These are phyloP conservation scores for Fusarium sp. DNA, from an alignment of 2,329 filamentous ascomycete species.

Conservation along the genomic window DNA sequence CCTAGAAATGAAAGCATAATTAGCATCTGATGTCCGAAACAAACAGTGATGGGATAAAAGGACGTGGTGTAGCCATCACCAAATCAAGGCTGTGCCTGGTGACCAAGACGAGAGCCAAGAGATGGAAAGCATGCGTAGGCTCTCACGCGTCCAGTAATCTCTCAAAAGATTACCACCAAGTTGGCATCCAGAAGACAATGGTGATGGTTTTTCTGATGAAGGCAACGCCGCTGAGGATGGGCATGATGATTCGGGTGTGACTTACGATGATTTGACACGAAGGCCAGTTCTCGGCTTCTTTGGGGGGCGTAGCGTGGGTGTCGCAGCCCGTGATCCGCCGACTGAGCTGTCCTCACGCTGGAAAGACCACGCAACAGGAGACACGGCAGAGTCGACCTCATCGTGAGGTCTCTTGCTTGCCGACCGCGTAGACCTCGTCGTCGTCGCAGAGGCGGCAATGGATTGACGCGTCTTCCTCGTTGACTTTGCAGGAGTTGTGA, in stretches of 20 bases:
- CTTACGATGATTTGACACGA: conserved; percentile 78
- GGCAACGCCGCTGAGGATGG: conserved; percentile 3
- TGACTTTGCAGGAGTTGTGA: conserved; percentile 52
- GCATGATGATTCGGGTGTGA: conserved; percentile 48
- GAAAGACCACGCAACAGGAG: conserved; percentile 65
- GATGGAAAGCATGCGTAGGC: conserved; percentile 27
- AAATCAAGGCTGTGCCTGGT: conserved; percentile 4
- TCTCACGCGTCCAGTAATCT: conserved; percentile 27
- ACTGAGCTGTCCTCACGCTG: conserved; percentile 62
- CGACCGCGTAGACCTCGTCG: conserved; percentile 62
- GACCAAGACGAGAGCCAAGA: conserved; percentile 24
- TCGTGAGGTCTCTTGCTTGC: conserved; percentile 68
- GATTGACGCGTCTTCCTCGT: conserved; percentile 56
- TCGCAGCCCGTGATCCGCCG: conserved; percentile 70
- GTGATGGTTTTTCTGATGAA: conserved; percentile 8
- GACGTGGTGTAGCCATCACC: neutral
- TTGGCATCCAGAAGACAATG: conserved; percentile 3
- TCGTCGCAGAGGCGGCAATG: conserved; percentile 50
- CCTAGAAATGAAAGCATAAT: conserved; percentile 59
- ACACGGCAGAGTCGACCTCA: conserved; percentile 66
- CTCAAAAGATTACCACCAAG: neutral
- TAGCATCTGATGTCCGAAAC: conserved; percentile 32
- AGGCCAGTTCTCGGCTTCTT: conserved; percentile 73
- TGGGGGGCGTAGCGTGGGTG: conserved; percentile 68
- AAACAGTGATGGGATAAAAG: neutral